Base-by-base conservation (phyloP, 208 protist genomes). In the Leptomonas seymouri region DNA sequence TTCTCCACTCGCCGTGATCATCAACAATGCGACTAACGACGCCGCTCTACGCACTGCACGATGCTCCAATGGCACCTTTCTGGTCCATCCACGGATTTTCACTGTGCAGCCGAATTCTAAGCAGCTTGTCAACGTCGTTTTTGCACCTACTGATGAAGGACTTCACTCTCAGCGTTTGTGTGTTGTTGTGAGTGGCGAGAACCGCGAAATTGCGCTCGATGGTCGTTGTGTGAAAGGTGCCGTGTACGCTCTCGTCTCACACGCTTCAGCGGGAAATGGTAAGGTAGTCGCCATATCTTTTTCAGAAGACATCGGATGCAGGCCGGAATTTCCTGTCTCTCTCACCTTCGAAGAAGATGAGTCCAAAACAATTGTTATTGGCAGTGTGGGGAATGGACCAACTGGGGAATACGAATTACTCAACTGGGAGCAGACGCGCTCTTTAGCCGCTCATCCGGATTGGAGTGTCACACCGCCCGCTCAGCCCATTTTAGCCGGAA, bases 1-100 rank as follows among this genome's bases (percentile, higher is more conserved):
- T 25, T 87, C 86, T 44, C 74, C 86, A 3, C 66, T 94, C 28
- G 84, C 90, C 27, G 74, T 94, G 16, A 60, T 76, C 23, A 66
- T 86, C 39, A 54, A 71, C 41, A 60, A 80, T 48, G n/a, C 75
- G 18, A 48, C 27, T 14, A 25, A 30, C 18, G 64, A 57, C 55
- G 46, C 56, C 49, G 59, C 45, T 27, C 27, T 30, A 58, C 48
- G 30, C 23, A 15, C 0, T 30, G 30, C 0, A 12, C 31, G 14
- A 23, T n/a, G 21, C 27, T 0, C 46, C 6, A 3, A 46, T 14
- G 25, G 27, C 42, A 44, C 71, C 5, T 77, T 77, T 71, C 59
- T 77, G 15, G 59, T 77, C 15, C 71, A 77, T 23, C 71, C 71
- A 11, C 64, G 71, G 1, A 59, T 57, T 12, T 77, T 77, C 23